Evolutionary conservation across 1,139 yeast species (phyloP), one percentile per base, ranked within the genome.

Genomic region (Candida tunisiensis): DNA sequence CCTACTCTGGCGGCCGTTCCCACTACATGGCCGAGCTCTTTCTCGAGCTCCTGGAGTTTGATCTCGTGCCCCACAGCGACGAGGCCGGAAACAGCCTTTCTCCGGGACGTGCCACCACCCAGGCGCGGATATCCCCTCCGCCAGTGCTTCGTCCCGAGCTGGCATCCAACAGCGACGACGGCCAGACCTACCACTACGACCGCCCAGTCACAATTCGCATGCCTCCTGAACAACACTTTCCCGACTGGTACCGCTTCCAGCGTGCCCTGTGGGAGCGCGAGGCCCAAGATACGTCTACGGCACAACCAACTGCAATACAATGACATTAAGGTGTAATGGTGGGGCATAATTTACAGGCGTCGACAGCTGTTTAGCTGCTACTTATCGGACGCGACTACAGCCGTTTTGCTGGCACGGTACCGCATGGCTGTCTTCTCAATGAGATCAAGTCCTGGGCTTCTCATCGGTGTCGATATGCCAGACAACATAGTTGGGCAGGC

Each of bases 401-500:
- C n/a, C n/a, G n/a, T n/a, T n/a, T n/a, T n/a, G n/a, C n/a, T n/a
- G n/a, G n/a, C n/a, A n/a, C n/a, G n/a, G n/a, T n/a, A n/a, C n/a
- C n/a, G n/a, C n/a, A n/a, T n/a, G n/a, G n/a, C n/a, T n/a, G n/a
- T n/a, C n/a, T n/a, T n/a, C n/a, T n/a, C n/a, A n/a, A n/a, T n/a
- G n/a, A n/a, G n/a, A n/a, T n/a, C n/a, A n/a, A n/a, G n/a, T n/a
- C n/a, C n/a, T n/a, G n/a, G n/a, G n/a, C n/a, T n/a, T n/a, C n/a
- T n/a, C n/a, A n/a, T n/a, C n/a, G n/a, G n/a, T n/a, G n/a, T n/a
- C n/a, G n/a, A n/a, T n/a, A n/a, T 88, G 98, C 51, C 67, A 88
- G 18, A 88, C 95, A 47, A 88, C 59, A 51, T 88, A 88, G 53
- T 88, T 83, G 30, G 98, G 98, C 47, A 88, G 62, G 4, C 98